Evolutionary conservation across 441 rosid genomes (phyloP), one percentile per base, ranked within the genome.

Genomic region (Gossypium laxum): DNA sequence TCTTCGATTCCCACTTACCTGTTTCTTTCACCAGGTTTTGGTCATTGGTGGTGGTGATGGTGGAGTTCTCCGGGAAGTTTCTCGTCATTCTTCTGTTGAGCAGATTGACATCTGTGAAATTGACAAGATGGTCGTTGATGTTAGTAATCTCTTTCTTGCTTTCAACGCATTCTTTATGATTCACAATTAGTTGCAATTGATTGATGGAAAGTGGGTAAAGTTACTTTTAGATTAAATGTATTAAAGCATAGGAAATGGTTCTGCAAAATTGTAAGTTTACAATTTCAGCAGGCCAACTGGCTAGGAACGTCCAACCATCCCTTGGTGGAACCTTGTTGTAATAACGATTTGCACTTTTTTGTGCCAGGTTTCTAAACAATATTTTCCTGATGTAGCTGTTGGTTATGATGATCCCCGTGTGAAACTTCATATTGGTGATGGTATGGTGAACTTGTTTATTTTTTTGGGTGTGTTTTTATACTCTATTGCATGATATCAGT

Each of bases 41-140:
- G 98, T 92, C 59, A 92, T 92, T 76, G 98, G 98, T n/a, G 98
- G 98, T 70, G 98, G 98, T 61, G 98, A 90, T 80, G 98, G 98
- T 17, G 98, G 98, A 3, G 96, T 92, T 73, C 78, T 90, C 50
- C 85, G 98, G 60, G 98, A 92, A 81, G 95, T 90, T 72, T 78
- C 93, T 67, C 93, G 95, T 32, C 88, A 92, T 78, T 67, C 92
- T 71, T 90, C 96, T 54, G 77, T 92, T 14, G 91, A 86, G 80
- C 85, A 87, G 74, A 88, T 92, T 74, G 98, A 92, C 77, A 89
- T 92, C 26, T 92, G 96, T 78, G 98, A 90, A 80, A 92, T 92
- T 50, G 98, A 92, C 75, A 86, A 87, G 81, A 90, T 92, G 98
- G 98, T 92, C 28, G 86, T 92, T 75, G 96, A 92, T 70, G 98